Evolutionary conservation across 2,329 filamentous ascomycete genomes (phyloP).

Genomic region (Colletotrichum orbiculare): DNA sequence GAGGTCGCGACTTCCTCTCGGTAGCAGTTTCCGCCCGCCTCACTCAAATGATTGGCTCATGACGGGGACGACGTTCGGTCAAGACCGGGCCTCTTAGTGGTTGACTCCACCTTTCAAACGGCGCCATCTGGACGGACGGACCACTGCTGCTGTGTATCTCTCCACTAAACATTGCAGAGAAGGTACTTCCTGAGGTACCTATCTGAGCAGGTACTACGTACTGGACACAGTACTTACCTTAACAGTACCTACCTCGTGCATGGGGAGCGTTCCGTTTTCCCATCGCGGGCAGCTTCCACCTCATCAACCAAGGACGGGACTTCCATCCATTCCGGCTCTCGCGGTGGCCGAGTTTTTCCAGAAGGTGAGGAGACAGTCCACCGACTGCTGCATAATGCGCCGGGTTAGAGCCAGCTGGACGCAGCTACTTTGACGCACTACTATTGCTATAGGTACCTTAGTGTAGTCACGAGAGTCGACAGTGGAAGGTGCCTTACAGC

Average conservation of each 20-base stretch:
- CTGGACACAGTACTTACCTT: too few relatives aligned
- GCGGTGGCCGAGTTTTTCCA: conserved; percentile 34
- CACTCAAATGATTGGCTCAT: conserved; percentile 36
- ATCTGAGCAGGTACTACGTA: too few relatives aligned
- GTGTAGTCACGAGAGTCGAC: too few relatives aligned
- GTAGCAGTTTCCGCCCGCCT: conserved; percentile 31
- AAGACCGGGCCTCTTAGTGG: conserved; percentile 27
- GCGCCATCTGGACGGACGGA: conserved; percentile 11
- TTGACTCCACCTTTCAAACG: conserved; percentile 30
- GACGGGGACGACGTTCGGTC: conserved; percentile 30
- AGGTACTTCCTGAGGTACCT: too few relatives aligned
- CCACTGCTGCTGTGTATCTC: too few relatives aligned
- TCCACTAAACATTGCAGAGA: too few relatives aligned
- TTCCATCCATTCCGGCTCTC: conserved; percentile 30
- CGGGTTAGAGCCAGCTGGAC: conserved; percentile 13
- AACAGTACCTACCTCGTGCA: too few relatives aligned
- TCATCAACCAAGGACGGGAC: neutral
- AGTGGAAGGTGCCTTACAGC: neutral
- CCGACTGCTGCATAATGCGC: conserved; percentile 1
- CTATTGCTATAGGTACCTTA: neutral
- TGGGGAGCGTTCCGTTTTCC: neutral
- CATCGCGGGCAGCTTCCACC: neutral
- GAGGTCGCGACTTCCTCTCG: conserved; percentile 17
- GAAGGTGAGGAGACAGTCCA: conserved; percentile 31
- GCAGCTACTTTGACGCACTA: neutral